A percentile compares a stretch with the other conserved stretches of the same genome.
These are phyloP conservation scores for Claviceps pusilla DNA, from an alignment of 2,329 filamentous ascomycete genomes.

Conservation along the genomic window DNA sequence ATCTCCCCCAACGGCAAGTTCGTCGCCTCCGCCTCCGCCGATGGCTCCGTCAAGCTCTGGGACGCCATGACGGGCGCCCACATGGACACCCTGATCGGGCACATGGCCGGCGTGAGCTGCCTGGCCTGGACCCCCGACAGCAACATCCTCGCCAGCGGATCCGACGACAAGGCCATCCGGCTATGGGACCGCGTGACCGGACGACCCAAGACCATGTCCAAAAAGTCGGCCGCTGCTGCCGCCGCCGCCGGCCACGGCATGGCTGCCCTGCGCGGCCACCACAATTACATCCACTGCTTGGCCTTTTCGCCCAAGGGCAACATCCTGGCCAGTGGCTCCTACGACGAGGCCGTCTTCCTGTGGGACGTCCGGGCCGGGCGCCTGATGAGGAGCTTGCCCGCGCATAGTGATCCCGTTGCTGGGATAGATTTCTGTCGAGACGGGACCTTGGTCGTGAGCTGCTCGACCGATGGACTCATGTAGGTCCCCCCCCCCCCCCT, in stretches of 20 bases:
- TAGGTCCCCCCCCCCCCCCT: conserved; percentile 22
- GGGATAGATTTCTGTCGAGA: conserved; percentile 89
- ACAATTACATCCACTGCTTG: conserved; percentile 89
- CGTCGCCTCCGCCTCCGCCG: conserved; percentile 82
- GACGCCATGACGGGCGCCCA: conserved; percentile 61
- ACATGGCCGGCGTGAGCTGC: conserved; percentile 82
- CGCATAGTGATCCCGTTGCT: conserved; percentile 86
- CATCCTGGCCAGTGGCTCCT: conserved; percentile 85
- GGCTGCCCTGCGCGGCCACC: conserved; percentile 62
- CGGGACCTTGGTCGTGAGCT: conserved; percentile 82
- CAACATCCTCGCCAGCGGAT: conserved; percentile 73
- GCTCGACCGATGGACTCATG: conserved; percentile 82
- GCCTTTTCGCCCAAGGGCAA: conserved; percentile 98
- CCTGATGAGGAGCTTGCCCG: conserved; percentile 79
- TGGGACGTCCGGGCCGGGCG: conserved; percentile 87
- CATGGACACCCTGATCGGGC: conserved; percentile 79
- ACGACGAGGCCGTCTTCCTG: conserved; percentile 91
- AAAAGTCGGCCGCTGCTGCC: conserved; percentile 17
- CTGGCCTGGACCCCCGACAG: conserved; percentile 91
- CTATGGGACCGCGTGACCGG: conserved; percentile 68
- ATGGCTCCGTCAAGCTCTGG: conserved; percentile 87
- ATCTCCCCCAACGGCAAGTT: conserved; percentile 83
- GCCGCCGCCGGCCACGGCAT: conserved; percentile 25
- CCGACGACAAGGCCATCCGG: conserved; percentile 90
- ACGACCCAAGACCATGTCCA: conserved; percentile 33